These are phyloP conservation scores for Citrus maxima DNA, from an alignment of 345 rosid genomes.

Conservation along the genomic window DNA sequence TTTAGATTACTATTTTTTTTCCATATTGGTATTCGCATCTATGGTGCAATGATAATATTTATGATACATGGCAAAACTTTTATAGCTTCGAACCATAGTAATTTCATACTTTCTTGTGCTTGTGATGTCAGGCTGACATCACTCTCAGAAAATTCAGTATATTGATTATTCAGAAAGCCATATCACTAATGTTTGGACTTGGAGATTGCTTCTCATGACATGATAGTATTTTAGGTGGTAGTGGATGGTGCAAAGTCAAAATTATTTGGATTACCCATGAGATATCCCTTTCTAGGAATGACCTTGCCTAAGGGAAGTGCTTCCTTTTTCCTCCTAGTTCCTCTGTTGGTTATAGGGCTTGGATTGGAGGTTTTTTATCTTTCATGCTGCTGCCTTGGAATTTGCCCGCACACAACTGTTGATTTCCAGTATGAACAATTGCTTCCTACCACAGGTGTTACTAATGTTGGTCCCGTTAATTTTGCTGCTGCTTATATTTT, in stretches of 20 bases:
- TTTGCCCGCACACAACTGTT: not conserved
- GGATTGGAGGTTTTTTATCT: not conserved
- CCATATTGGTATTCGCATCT: not conserved
- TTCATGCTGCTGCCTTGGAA: not conserved
- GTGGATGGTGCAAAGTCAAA: slow-evolving; percentile 16
- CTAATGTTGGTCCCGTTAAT: not conserved
- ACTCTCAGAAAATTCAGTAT: not conserved
- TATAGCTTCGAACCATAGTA: not conserved
- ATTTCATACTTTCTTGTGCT: not conserved
- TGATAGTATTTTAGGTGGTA: slow-evolving; percentile 8
- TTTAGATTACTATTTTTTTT: not conserved
- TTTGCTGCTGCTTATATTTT: not conserved
- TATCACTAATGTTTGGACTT: slow-evolving; percentile 10
- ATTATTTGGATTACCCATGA: slow-evolving; percentile 4
- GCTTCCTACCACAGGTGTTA: not conserved
- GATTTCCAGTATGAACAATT: not conserved
- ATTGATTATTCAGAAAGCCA: not conserved
- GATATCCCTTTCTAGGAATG: not conserved
- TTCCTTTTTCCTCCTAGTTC: not conserved
- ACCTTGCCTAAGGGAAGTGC: not conserved
- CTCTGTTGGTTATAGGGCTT: not conserved
- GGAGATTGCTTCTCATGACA: slow-evolving; percentile 1
- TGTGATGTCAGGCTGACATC: not conserved
- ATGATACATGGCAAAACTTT: not conserved
- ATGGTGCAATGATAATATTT: not conserved